Evolutionary conservation across 805 yeast species (phyloP).

Genomic region (Saccharomycopsis amapae): DNA sequence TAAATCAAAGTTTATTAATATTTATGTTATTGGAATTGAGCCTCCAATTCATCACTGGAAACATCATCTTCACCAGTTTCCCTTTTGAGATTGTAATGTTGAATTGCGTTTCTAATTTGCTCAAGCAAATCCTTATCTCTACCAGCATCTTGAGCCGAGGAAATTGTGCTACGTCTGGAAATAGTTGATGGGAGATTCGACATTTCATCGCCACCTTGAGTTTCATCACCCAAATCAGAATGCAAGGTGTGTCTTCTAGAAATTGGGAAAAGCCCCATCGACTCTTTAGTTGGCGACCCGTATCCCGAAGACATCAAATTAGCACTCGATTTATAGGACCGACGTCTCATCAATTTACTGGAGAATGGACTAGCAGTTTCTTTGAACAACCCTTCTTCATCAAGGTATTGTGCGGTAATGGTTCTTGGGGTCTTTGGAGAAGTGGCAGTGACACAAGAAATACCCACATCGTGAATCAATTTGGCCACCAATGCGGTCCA

Average conservation of each 20-base stretch:
- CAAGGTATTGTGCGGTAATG: constrained; percentile 18
- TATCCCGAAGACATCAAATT: constrained; percentile 50
- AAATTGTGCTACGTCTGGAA: constrained; percentile 6
- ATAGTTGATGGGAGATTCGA: constrained; percentile 4
- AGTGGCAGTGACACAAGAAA: constrained; percentile 38
- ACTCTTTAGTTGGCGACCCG: constrained; percentile 52
- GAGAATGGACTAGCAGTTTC: constrained; percentile 38
- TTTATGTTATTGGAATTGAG: constrained; percentile 28
- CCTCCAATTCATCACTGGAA: constrained; percentile 53
- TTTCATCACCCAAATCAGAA: constrained; percentile 1
- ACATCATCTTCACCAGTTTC: constrained; percentile 34
- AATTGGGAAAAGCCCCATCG: constrained; percentile 25
- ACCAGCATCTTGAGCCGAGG: constrained; percentile 21
- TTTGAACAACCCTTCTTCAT: constrained; percentile 25
- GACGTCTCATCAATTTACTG: constrained; percentile 53
- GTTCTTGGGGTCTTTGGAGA: constrained; percentile 23
- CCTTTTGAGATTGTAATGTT: constrained; percentile 25
- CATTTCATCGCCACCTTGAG: not conserved
- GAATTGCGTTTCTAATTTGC: constrained; percentile 38
- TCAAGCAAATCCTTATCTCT: constrained; percentile 29
- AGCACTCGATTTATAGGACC: constrained; percentile 66
- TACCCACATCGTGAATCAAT: constrained; percentile 84
- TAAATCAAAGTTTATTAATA: too few species aligned
- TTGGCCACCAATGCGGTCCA: constrained; percentile 94
- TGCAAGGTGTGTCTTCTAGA: constrained; percentile 24